Evolutionary conservation across 2,329 filamentous ascomycete species (phyloP), one percentile per base, ranked within the genome.

Genomic region (Trichoderma sp.): DNA sequence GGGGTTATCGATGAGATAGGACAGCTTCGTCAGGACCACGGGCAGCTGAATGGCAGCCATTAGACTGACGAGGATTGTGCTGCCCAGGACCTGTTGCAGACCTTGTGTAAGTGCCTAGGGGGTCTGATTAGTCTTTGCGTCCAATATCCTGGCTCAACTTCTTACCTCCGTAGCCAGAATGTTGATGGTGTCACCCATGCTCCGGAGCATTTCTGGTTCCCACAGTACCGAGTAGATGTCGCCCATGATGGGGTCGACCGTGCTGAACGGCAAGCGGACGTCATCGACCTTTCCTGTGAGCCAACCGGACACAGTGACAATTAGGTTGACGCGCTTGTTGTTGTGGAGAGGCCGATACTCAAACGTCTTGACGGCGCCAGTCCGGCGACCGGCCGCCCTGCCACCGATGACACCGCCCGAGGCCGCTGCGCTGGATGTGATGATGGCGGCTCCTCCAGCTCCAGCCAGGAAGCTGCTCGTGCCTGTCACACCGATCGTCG

Each of bases 271-370:
- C 72, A 99, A 79, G 67, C 95, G 91, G 57, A 99, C 93, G 76
- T 99, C 95, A 78, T 99, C 95, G 61, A 96, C 89, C 74, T 96
- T 98, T 72, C 96, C 95, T 47, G 92, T 97, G 90, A 99, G 96
- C 95, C 95, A 99, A 3, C 95, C 95, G 0, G 94, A 93, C 34
- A 99, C 87, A 0, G 95, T 98, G 45, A 99, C 88, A 68, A 99
- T 95, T 34, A 99, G 84, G 72, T 99, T 98, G 45, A 97, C 91
- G 65, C 93, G 85, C 78, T 99, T 99, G 78, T 98, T 98, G 80
- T 99, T 99, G 81, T 98, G 93, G 52, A 99, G 80, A 7, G 95
- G 95, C 51, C 94, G 87, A 75, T 98, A 99, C 77, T 99, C 95
- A 73, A 98, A 99, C 0, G 95, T 99, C 78, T 89, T 93, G 65